A percentile compares a stretch with the other conserved stretches of the same genome.
Conservation (phyloP, 768 basidiomycete species). For the Russula earlei region DNA sequence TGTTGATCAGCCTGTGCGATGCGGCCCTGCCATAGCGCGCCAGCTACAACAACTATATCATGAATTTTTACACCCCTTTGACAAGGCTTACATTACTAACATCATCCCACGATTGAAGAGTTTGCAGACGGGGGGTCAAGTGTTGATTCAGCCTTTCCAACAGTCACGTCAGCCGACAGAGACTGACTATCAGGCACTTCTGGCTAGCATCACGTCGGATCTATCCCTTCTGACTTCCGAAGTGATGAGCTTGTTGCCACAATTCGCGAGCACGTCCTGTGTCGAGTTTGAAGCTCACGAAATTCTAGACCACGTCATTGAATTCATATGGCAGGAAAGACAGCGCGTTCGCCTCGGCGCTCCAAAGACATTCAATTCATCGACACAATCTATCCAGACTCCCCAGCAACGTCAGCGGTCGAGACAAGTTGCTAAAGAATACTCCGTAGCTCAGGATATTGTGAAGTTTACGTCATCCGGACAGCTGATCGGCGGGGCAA, state of each 20-base stretch:
- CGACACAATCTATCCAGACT: too few relatives aligned
- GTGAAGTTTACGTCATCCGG: too few relatives aligned
- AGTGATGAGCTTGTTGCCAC: conserved; percentile 8
- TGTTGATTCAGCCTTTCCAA: not conserved
- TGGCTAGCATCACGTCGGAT: not conserved
- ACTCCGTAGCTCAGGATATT: too few relatives aligned
- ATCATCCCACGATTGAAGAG: not conserved
- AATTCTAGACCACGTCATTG: too few relatives aligned
- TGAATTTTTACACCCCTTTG: conserved; percentile 2
- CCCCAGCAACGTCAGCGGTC: too few relatives aligned
- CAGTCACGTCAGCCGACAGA: conserved; percentile 9
- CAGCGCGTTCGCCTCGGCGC: too few relatives aligned
- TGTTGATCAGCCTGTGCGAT: not conserved
- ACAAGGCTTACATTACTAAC: not conserved
- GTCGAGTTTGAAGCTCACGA: too few relatives aligned
- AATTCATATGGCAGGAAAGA: too few relatives aligned
- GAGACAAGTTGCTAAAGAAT: too few relatives aligned
- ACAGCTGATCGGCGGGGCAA: too few relatives aligned
- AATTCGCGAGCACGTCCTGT: too few relatives aligned
- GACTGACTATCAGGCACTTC: conserved; percentile 11
- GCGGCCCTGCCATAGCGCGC: conserved; percentile 1
- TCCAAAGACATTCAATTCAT: too few relatives aligned
- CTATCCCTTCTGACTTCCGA: not conserved
- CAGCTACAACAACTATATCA: conserved; percentile 4
- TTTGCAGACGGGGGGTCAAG: not conserved